Base-by-base conservation (phyloP, 495 filamentous ascomycete species). In the Ramalina peruviana region DNA sequence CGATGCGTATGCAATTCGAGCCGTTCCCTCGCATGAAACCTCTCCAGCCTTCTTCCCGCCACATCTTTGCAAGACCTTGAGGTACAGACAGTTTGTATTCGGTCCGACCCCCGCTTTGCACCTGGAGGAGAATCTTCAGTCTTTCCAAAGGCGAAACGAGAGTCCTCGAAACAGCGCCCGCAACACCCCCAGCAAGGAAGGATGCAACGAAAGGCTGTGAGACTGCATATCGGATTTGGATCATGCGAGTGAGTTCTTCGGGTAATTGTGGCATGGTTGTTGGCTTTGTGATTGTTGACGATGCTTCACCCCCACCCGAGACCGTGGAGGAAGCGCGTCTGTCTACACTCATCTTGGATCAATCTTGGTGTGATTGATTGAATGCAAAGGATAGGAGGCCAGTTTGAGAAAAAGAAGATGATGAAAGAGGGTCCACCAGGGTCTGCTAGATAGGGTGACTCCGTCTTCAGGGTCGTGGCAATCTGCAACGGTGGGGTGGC, bases 11-110 rank as follows among this genome's bases (percentile, higher is more conserved):
- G 68, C 92, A 98, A 66, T 98, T 98, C 40, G 88, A 94, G 48
- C 92, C 92, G 62, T 98, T 98, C 26, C 92, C 92, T 54, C 88
- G 77, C 88, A 98, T 88, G 58, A 95, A 90, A 3, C 92, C 92
- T 62, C 78, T 79, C 86, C 86, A 95, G 19, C 92, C 92, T 68
- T 98, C 92, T 61, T 98, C 92, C 57, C 72, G 81, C 75, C 88
- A 92, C 81, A 98, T 98, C 68, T 97, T 97, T 47, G 64, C 73
- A 49, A 98, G 73, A 16, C 85, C 93, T 64, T 93, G 83, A 59
- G 81, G 81, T 46, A 96, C 86, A 21, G 87, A 88, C 55, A 94
- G 65, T 62, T 87, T 88, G 66, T 98, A 98, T 59, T 93, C 90
- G 48, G 83, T 80, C 56, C 85, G 78, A n/a, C 88, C 89, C 43